A percentile compares a stretch with the other conserved stretches of the same genome.
phyloP scores from a whole-genome alignment of 2,329 filamentous ascomycete species.

The Cercospora sp. region DNA sequence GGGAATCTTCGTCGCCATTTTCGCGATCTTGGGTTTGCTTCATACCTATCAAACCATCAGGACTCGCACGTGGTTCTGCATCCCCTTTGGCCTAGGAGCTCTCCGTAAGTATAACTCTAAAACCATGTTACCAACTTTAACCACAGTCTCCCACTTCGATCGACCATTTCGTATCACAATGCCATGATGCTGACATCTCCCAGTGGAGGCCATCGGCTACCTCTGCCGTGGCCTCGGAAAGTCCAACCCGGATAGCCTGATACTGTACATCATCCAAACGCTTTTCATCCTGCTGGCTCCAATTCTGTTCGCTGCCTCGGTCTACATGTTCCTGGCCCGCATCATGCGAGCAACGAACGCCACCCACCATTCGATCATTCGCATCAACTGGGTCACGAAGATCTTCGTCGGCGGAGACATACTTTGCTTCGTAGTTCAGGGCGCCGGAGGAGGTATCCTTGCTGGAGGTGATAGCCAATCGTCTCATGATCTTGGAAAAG shows the following conservation, averaged over 20 bases:
- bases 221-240: background rate
- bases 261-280: conserved; percentile 31
- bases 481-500: conserved; percentile 35
- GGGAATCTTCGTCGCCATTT: conserved; percentile 26
- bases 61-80: conserved; percentile 52
- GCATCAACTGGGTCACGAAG: conserved; percentile 47
- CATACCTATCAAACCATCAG: conserved; percentile 46
- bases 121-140: background rate
- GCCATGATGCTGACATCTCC: background rate
- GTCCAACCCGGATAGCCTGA: background rate
- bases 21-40: conserved; percentile 33
- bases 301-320: conserved; percentile 51
- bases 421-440: conserved; percentile 50
- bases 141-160: background rate
- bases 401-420: conserved; percentile 53
- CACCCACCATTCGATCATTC: conserved; percentile 47
- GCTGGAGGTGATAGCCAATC: background rate
- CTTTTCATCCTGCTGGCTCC: conserved; percentile 51
- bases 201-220: background rate
- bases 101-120: conserved; percentile 50
- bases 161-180: conserved; percentile 42
- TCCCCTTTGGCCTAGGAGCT: conserved; percentile 53
- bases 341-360: conserved; percentile 46
- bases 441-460: background rate
- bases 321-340: conserved; percentile 53